Evolutionary conservation across 2,329 filamentous ascomycete species (phyloP).

Genomic region (Talaromyces sp.): DNA sequence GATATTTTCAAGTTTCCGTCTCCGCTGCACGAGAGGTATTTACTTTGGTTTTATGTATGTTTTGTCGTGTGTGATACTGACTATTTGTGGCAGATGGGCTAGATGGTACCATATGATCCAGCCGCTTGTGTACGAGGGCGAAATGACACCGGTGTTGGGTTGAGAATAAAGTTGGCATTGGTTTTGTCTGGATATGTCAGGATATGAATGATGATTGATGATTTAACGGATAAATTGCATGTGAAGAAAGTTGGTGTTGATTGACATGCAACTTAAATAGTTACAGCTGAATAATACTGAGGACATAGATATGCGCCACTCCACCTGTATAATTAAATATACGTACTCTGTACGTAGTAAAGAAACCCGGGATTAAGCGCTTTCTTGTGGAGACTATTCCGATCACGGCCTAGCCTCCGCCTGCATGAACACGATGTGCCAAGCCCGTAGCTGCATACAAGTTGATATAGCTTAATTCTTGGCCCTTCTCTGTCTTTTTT

Average conservation of each 20-base stretch:
- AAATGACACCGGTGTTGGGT: neutral
- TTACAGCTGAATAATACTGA: no score
- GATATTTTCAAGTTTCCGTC: conserved; percentile 3
- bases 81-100: conserved; percentile 1
- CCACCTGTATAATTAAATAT: neutral
- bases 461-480: neutral
- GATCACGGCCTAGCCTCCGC: neutral
- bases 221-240: neutral
- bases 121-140: conserved; percentile 1
- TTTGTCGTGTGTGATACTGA: neutral
- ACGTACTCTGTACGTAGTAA: neutral
- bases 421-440: neutral
- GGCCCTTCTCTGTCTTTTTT: neutral
- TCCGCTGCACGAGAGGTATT: conserved; percentile 4
- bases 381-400: neutral
- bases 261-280: no score
- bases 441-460: neutral
- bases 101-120: conserved; percentile 5
- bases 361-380: neutral
- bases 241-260: neutral
- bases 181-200: neutral
- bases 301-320: no score
- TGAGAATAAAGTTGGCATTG: neutral
- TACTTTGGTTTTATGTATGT: neutral
- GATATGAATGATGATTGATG: neutral